Percentiles rank a stretch among this genome's conserved stretches.
These are phyloP conservation scores for Hypoxylon sp. DNA, from an alignment of 2,329 filamentous ascomycete genomes.

Conservation along the genomic window DNA sequence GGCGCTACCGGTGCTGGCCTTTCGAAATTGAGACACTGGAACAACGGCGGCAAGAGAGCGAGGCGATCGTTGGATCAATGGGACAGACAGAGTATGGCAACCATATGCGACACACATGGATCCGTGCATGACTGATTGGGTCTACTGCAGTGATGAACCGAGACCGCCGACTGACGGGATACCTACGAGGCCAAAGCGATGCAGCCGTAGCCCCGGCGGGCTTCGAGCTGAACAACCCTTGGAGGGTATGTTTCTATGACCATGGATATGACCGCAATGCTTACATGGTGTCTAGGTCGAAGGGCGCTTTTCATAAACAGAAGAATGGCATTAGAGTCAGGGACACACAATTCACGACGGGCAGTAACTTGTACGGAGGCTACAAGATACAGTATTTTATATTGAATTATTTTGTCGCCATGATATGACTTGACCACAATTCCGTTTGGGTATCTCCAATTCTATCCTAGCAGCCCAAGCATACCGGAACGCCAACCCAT, in stretches of 20 bases:
- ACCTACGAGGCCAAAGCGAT: constrained; percentile 69
- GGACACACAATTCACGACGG: constrained; percentile 20
- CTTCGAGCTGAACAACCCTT: constrained; percentile 73
- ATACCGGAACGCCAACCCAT: constrained; percentile 34
- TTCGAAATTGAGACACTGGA: constrained; percentile 66
- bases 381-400: constrained; percentile 41
- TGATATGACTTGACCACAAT: constrained; percentile 14
- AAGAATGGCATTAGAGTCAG: constrained; percentile 5
- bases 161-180: constrained; percentile 71
- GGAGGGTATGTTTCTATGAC: constrained; percentile 65
- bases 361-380: constrained; percentile 42
- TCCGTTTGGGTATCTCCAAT: constrained; percentile 46
- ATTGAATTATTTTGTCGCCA: constrained; percentile 32
- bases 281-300: constrained; percentile 60
- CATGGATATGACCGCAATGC: constrained; percentile 21
- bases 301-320: constrained; percentile 61
- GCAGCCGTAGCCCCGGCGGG: constrained; percentile 66
- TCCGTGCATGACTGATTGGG: constrained; percentile 32
- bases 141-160: constrained; percentile 71
- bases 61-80: constrained; percentile 72
- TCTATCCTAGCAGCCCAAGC: constrained; percentile 27
- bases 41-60: constrained; percentile 71
- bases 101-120: constrained; percentile 57
- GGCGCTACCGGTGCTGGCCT: constrained; percentile 70
- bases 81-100: constrained; percentile 70